Percentiles rank a stretch among this genome's conserved stretches.
Conservation (phyloP, 495 filamentous ascomycete genomes). For the Tuber indicum region DNA sequence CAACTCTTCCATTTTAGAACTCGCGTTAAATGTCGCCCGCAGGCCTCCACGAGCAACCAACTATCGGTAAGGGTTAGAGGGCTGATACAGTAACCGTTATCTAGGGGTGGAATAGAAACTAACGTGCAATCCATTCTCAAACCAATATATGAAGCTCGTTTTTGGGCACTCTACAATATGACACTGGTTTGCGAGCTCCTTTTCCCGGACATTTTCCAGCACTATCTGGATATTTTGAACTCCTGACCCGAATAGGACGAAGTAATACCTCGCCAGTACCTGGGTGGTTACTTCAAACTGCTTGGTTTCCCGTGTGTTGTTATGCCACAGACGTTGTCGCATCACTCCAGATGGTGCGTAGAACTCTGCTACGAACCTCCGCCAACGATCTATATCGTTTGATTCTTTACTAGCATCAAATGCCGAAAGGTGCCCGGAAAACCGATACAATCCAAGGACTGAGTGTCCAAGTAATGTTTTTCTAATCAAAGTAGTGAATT, state of each 20-base stretch:
- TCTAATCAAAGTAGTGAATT: conserved; percentile 44
- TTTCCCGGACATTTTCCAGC: conserved; percentile 51
- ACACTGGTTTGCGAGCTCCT: conserved; percentile 47
- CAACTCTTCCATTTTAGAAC: conserved; percentile 54
- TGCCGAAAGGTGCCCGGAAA: conserved; percentile 51
- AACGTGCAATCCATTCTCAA: conserved; percentile 54
- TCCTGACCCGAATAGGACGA: conserved; percentile 59
- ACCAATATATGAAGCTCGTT: conserved; percentile 55
- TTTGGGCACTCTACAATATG: conserved; percentile 50
- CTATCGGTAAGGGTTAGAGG: conserved; percentile 36
- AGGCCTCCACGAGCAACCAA: conserved; percentile 50
- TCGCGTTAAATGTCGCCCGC: conserved; percentile 50
- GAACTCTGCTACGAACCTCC: conserved; percentile 57
- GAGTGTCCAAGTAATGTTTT: conserved; percentile 43
- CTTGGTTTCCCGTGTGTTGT: conserved; percentile 49
- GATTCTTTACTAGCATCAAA: conserved; percentile 45
- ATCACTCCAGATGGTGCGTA: conserved; percentile 56
- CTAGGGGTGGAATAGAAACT: conserved; percentile 20
- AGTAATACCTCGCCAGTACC: conserved; percentile 59
- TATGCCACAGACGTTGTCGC: conserved; percentile 51
- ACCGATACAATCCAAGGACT: conserved; percentile 52
- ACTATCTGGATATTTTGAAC: conserved; percentile 60
- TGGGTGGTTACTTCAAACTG: conserved; percentile 59
- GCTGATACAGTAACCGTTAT: neutral
- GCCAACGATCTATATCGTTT: conserved; percentile 54